A percentile compares a stretch with the other conserved stretches of the same genome.
Conservation (phyloP, 2,329 filamentous ascomycete genomes). For the Dactylella cylindrospora region DNA sequence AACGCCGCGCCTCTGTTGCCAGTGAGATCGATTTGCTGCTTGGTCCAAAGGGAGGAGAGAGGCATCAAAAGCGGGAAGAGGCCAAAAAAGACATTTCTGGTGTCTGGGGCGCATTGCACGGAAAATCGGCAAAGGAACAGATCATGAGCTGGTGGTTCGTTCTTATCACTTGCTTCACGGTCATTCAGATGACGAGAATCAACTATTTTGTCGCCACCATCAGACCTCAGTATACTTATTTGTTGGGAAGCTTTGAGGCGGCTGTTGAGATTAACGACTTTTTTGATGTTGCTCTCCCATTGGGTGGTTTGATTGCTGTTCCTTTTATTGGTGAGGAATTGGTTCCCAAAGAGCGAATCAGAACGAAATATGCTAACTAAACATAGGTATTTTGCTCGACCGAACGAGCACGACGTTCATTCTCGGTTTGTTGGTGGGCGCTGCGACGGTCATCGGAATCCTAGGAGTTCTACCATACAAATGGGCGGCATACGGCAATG, state of each 20-base stretch:
- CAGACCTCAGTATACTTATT: constrained; percentile 74
- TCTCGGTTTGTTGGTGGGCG: constrained; percentile 67
- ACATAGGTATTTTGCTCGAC: constrained; percentile 71
- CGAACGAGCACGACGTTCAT: constrained; percentile 71
- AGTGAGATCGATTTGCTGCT: constrained; percentile 73
- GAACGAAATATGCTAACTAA: not conserved
- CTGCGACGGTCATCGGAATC: constrained; percentile 73
- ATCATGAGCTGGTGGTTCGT: constrained; percentile 81
- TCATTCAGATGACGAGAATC: constrained; percentile 68
- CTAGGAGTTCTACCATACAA: constrained; percentile 71
- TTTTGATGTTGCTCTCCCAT: constrained; percentile 80
- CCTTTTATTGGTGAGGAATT: constrained; percentile 67
- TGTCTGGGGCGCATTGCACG: constrained; percentile 85
- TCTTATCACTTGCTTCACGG: constrained; percentile 77
- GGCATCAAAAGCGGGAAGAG: constrained; percentile 68
- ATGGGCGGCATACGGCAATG: constrained; percentile 71
- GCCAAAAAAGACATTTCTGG: constrained; percentile 70
- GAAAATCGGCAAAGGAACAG: constrained; percentile 68
- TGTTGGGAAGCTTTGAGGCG: constrained; percentile 64
- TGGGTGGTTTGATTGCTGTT: constrained; percentile 80
- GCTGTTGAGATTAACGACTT: constrained; percentile 75
- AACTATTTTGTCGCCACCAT: constrained; percentile 93
- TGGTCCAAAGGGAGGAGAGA: constrained; percentile 64
- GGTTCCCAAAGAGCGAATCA: not conserved
- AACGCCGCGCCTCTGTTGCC: constrained; percentile 64